phyloP scores from a whole-genome alignment of 2,329 filamentous ascomycete genomes.

The Arthrobotrys sinensis region DNA sequence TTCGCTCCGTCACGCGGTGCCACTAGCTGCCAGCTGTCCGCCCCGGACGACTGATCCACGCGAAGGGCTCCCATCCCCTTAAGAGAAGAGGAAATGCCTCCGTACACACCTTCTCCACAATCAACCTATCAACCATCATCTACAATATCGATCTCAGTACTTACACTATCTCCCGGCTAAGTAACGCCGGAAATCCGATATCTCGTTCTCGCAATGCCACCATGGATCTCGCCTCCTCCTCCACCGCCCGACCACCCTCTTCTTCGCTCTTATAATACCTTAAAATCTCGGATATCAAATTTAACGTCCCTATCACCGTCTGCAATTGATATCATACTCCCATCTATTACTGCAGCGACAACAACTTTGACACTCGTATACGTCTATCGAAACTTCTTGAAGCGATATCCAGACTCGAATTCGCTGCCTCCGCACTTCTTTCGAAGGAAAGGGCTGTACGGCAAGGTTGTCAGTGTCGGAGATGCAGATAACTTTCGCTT shows the following conservation, averaged over 20 bases:
- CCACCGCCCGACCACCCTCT: slow-evolving; percentile 41
- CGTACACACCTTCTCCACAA: neutral
- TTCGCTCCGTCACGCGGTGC: slow-evolving; percentile 42
- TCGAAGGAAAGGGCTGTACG: slow-evolving; percentile 82
- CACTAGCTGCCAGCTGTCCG: slow-evolving; percentile 43
- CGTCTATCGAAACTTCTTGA: slow-evolving; percentile 82
- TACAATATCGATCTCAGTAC: neutral
- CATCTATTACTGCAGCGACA: slow-evolving; percentile 69
- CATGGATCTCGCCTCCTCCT: slow-evolving; percentile 54
- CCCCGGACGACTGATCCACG: slow-evolving; percentile 29
- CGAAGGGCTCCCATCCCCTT: slow-evolving; percentile 4
- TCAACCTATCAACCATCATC: neutral
- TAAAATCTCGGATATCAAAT: slow-evolving; percentile 41
- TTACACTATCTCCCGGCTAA: slow-evolving; percentile 30
- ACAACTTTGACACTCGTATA: slow-evolving; percentile 73
- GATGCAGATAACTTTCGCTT: slow-evolving; percentile 97
- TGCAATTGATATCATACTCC: slow-evolving; percentile 51
- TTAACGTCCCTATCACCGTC: slow-evolving; percentile 47
- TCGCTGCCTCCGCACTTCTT: slow-evolving; percentile 83
- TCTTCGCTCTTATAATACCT: slow-evolving; percentile 30
- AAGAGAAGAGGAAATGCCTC: slow-evolving; percentile 37
- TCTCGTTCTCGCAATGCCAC: slow-evolving; percentile 19
- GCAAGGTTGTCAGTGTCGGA: slow-evolving; percentile 90
- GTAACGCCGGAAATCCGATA: neutral
- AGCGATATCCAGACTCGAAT: slow-evolving; percentile 83